Percentiles rank a stretch among this genome's conserved stretches.
phyloP scores from a whole-genome alignment of 805 yeast genomes.

The Kodamaea sagamina region DNA sequence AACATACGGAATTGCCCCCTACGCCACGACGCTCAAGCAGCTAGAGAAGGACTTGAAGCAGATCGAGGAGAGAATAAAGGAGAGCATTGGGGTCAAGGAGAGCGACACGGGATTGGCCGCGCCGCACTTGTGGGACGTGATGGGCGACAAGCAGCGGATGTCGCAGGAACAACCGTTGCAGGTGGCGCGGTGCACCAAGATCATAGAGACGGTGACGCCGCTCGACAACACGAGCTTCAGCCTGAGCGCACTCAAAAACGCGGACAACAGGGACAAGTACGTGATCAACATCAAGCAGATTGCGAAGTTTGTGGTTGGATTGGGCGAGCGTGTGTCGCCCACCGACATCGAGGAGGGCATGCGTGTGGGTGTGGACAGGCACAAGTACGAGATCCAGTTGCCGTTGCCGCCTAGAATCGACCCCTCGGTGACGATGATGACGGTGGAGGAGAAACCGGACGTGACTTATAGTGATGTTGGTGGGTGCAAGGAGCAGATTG shows the following conservation, averaged over 20 bases:
- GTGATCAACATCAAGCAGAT: constrained; percentile 97
- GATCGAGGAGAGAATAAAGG: constrained; percentile 85
- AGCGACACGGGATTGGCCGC: constrained; percentile 98
- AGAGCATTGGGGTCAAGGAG: constrained; percentile 91
- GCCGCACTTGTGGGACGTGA: constrained; percentile 95
- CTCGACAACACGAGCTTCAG: constrained; percentile 22
- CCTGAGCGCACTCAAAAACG: constrained; percentile 47
- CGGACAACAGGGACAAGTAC: constrained; percentile 86
- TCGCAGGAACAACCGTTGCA: constrained; percentile 93
- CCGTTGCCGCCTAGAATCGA: constrained; percentile 98
- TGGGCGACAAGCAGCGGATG: constrained; percentile 93
- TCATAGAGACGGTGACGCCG: constrained; percentile 63
- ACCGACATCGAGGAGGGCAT: constrained; percentile 99
- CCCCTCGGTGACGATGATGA: constrained; percentile 99
- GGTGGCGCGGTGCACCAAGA: constrained; percentile 98
- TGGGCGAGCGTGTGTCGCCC: constrained; percentile 96
- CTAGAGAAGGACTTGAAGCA: constrained; percentile 86
- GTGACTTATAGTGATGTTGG: constrained; percentile 98
- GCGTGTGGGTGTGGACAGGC: constrained; percentile 99
- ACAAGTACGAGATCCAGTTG: constrained; percentile 92
- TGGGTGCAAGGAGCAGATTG: constrained; percentile 98
- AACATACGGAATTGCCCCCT: constrained; percentile 97
- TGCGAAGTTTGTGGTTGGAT: constrained; percentile 94
- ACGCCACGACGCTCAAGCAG: constrained; percentile 74
- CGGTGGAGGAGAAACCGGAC: constrained; percentile 99